Conservation (phyloP, 1,284 basidiomycete species). For the Vanrija pseudolonga region DNA sequence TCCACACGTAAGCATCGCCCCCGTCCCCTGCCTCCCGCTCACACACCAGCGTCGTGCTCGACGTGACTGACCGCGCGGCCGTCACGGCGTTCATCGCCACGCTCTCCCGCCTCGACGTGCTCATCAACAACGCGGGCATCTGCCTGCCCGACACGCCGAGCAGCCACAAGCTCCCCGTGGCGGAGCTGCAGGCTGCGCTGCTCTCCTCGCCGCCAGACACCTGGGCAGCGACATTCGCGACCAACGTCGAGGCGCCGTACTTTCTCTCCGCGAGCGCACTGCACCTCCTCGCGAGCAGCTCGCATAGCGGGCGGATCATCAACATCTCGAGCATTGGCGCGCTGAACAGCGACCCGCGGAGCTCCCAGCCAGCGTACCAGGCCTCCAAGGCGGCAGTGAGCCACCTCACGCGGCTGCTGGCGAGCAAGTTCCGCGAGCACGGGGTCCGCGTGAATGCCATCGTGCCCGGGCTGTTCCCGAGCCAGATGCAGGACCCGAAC, state of each 20-base stretch:
- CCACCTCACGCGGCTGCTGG: conserved; percentile 32
- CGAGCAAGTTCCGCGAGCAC: conserved; percentile 22
- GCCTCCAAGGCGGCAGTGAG: conserved; percentile 46
- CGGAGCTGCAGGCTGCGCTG: conserved; percentile 21
- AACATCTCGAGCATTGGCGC: conserved; percentile 27
- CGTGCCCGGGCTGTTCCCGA: conserved; percentile 26
- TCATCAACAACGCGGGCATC: conserved; percentile 27
- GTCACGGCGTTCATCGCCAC: conserved; percentile 8
- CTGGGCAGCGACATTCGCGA: conserved; percentile 20
- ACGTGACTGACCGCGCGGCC: conserved; percentile 16
- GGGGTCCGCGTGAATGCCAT: conserved; percentile 26
- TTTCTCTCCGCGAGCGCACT: conserved; percentile 21
- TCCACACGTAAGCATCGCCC: conserved; percentile 8
- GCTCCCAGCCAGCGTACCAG: conserved; percentile 36
- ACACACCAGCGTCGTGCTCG: conserved; percentile 11
- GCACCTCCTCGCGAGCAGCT: conserved; percentile 19
- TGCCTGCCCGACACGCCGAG: conserved; percentile 21
- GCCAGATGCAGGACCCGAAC: conserved; percentile 26
- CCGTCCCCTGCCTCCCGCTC: neutral
- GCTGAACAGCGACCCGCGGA: conserved; percentile 24
- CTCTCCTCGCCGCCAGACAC: conserved; percentile 17
- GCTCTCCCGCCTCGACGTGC: conserved; percentile 16
- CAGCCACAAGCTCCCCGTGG: conserved; percentile 16
- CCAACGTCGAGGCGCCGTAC: conserved; percentile 23
- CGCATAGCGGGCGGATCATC: conserved; percentile 21